A percentile compares a stretch with the other conserved stretches of the same genome.
phyloP scores from a whole-genome alignment of 805 yeast genomes.

The Candida andamanensis region DNA sequence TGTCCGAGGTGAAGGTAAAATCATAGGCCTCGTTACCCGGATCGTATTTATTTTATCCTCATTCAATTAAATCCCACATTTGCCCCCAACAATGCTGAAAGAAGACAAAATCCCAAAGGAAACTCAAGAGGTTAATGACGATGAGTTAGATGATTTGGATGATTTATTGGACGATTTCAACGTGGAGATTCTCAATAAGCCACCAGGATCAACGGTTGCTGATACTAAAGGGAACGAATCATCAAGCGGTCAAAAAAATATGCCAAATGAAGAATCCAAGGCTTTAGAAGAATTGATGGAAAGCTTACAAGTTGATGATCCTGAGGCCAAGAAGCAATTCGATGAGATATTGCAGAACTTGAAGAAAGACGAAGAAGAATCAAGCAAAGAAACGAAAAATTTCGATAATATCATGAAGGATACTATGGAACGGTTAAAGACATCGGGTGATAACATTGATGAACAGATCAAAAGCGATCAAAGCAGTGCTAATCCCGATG shows the following conservation, averaged over 20 bases:
- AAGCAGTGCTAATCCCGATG: conserved; percentile 33
- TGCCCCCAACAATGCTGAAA: too few relatives aligned
- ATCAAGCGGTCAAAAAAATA: conserved; percentile 16
- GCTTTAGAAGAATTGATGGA: conserved; percentile 40
- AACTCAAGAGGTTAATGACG: conserved; percentile 18
- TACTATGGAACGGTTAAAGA: conserved; percentile 75
- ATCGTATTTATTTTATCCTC: too few relatives aligned
- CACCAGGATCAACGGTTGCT: conserved; percentile 46
- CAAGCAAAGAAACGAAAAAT: conserved; percentile 29
- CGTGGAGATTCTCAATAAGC: conserved; percentile 58
- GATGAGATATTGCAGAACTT: conserved; percentile 44
- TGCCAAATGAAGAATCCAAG: conserved; percentile 27
- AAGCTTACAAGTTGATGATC: conserved; percentile 46
- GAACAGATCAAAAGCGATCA: conserved; percentile 47
- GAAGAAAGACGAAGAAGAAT: conserved; percentile 28
- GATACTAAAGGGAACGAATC: conserved; percentile 23
- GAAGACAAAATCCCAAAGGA: too few relatives aligned
- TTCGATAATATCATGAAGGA: conserved; percentile 74
- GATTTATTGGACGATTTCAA: conserved; percentile 84
- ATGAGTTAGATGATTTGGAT: conserved; percentile 71
- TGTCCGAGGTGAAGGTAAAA: too few relatives aligned
- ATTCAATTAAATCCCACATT: too few relatives aligned
- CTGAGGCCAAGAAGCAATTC: conserved; percentile 47
- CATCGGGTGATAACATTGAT: conserved; percentile 69
- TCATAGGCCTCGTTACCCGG: too few relatives aligned